Conservation (phyloP, 805 yeast genomes). For the Saccharomyces eubayanus region DNA sequence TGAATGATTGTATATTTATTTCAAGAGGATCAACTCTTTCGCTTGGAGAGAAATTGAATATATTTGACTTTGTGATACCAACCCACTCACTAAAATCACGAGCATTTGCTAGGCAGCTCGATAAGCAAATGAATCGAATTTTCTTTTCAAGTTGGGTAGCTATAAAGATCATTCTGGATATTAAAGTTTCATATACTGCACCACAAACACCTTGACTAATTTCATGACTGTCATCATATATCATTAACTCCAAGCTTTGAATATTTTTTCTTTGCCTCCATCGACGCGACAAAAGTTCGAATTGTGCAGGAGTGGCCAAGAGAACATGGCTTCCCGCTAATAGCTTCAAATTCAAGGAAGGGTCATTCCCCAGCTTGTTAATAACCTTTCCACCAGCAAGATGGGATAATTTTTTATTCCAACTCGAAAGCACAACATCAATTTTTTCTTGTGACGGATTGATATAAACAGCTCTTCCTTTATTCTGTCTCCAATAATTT, state of each 20-base stretch:
- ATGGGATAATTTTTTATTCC: conserved; percentile 44
- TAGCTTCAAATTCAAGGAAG: conserved; percentile 44
- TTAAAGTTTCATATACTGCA: conserved; percentile 54
- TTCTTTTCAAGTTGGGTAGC: conserved; percentile 52
- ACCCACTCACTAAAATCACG: conserved; percentile 82
- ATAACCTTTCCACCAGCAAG: conserved; percentile 53
- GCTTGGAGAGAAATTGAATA: conserved; percentile 63
- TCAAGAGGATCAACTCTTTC: conserved; percentile 50
- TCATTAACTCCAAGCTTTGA: conserved; percentile 55
- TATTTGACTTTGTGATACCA: conserved; percentile 52
- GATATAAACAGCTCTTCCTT: conserved; percentile 68
- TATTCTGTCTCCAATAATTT: conserved; percentile 60
- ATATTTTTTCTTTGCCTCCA: conserved; percentile 77
- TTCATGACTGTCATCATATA: conserved; percentile 66
- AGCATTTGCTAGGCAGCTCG: conserved; percentile 64
- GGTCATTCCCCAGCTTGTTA: conserved; percentile 45
- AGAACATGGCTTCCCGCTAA: conserved; percentile 58
- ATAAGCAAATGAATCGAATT: conserved; percentile 59
- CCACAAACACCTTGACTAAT: conserved; percentile 55
- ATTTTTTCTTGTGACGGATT: conserved; percentile 52
- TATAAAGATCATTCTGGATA: conserved; percentile 67
- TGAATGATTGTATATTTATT: conserved; percentile 46
- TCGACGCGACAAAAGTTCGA: conserved; percentile 62
- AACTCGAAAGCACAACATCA: conserved; percentile 38
- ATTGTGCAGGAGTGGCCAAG: conserved; percentile 71